These are phyloP conservation scores for Aureobasidium leucospermi DNA, from an alignment of 2,329 filamentous ascomycete genomes.

Conservation along the genomic window DNA sequence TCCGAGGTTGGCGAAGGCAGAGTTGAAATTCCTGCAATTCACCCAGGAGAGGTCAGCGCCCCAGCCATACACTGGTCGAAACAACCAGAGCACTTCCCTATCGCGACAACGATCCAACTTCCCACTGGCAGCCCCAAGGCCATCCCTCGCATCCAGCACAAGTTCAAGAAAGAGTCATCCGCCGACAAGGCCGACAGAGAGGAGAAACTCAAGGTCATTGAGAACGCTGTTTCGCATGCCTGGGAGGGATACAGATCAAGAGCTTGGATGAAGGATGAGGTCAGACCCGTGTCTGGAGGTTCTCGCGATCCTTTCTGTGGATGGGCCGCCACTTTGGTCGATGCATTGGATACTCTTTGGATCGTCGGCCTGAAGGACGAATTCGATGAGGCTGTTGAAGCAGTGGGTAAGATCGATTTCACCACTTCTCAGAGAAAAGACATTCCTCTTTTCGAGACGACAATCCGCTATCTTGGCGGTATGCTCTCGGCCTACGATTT, in stretches of 20 bases:
- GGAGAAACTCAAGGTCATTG: conserved; percentile 59
- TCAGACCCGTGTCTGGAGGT: conserved; percentile 62
- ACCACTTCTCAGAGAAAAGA: conserved; percentile 58
- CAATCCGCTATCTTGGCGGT: conserved; percentile 84
- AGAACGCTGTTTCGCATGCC: conserved; percentile 64
- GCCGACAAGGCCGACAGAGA: conserved; percentile 55
- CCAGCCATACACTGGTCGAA: conserved; percentile 53
- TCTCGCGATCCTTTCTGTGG: conserved; percentile 79
- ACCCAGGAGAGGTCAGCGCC: conserved; percentile 11
- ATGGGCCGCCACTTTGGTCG: conserved; percentile 83
- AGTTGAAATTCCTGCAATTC: conserved; percentile 21
- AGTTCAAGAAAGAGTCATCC: conserved; percentile 59
- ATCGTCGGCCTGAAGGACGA: conserved; percentile 74
- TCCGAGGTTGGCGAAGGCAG: conserved; percentile 22
- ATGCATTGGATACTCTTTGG: conserved; percentile 76
- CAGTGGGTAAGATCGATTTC: conserved; percentile 71
- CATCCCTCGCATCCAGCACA: conserved; percentile 70
- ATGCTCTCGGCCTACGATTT: conserved; percentile 82
- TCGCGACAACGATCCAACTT: conserved; percentile 67
- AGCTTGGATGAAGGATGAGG: conserved; percentile 82
- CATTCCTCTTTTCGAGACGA: conserved; percentile 89
- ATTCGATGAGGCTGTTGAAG: conserved; percentile 69
- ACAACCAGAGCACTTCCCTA: conserved; percentile 59
- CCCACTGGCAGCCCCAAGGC: conserved; percentile 62
- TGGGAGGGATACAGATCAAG: conserved; percentile 76